Conservation (phyloP, 768 basidiomycete species). For the Jaapia argillacea region DNA sequence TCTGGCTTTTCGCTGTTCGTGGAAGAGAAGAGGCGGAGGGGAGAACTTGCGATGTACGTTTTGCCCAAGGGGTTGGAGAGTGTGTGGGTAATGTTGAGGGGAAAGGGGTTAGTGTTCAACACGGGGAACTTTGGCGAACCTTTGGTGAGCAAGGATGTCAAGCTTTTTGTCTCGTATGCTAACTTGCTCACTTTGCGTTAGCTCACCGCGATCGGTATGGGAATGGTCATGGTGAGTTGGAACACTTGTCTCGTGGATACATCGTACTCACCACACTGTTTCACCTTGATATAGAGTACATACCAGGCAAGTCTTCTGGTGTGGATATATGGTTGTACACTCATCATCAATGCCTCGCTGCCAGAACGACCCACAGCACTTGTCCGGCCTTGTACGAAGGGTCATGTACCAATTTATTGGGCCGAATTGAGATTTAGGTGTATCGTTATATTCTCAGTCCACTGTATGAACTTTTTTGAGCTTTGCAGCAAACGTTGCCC, state of each 20-base stretch:
- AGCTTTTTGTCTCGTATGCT: slow-evolving; percentile 1
- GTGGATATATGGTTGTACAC: neutral
- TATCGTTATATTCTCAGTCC: neutral
- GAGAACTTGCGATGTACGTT: slow-evolving; percentile 88
- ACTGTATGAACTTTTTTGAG: no score
- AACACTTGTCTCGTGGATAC: neutral
- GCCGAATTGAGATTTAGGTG: slow-evolving; percentile 41
- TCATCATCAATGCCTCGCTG: neutral
- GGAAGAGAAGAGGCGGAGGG: slow-evolving; percentile 81
- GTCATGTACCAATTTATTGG: slow-evolving; percentile 87
- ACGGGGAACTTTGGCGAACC: slow-evolving; percentile 64
- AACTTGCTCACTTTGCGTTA: slow-evolving; percentile 12
- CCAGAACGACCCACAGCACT: slow-evolving; percentile 65
- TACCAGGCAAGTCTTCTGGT: slow-evolving; percentile 43
- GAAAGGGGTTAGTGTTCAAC: slow-evolving; percentile 64
- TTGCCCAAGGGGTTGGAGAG: slow-evolving; percentile 88
- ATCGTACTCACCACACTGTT: slow-evolving; percentile 1
- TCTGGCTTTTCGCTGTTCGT: slow-evolving; percentile 74
- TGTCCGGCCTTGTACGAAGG: slow-evolving; percentile 71
- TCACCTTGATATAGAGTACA: slow-evolving; percentile 39
- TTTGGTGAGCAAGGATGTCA: slow-evolving; percentile 31
- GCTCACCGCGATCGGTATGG: slow-evolving; percentile 73
- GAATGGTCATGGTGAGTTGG: slow-evolving; percentile 75
- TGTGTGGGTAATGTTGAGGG: slow-evolving; percentile 73
- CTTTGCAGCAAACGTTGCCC: no score